Conservation (phyloP, 306 rosid genomes). For the Quercus berberidifolia region DNA sequence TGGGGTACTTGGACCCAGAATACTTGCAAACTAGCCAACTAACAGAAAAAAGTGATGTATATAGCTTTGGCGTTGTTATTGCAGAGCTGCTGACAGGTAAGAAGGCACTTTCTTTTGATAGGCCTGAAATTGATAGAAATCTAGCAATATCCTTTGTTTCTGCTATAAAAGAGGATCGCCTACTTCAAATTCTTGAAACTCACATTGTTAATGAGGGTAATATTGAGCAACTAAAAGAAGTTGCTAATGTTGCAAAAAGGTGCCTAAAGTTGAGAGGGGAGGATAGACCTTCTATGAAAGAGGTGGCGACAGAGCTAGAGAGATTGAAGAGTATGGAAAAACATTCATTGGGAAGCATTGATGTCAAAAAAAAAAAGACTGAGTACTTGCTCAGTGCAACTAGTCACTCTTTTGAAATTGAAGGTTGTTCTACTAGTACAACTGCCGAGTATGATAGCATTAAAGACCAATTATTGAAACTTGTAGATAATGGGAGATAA, state of each 20-base stretch:
- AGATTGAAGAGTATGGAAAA: constrained; percentile 10
- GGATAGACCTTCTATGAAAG: constrained; percentile 44
- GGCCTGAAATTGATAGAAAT: constrained; percentile 16
- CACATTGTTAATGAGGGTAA: constrained; percentile 16
- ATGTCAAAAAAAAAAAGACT: constrained; percentile 1
- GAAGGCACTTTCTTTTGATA: constrained; percentile 20
- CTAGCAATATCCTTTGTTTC: constrained; percentile 18
- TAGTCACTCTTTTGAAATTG: not conserved
- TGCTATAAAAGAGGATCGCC: constrained; percentile 19
- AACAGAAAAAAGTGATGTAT: constrained; percentile 46
- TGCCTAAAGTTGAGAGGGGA: constrained; percentile 39
- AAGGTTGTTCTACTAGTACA: not conserved
- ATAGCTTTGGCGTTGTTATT: constrained; percentile 49
- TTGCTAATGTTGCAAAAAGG: constrained; percentile 14
- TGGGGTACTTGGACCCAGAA: constrained; percentile 45
- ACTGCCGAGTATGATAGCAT: not conserved
- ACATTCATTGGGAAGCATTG: constrained; percentile 1
- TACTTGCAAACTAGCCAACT: constrained; percentile 29
- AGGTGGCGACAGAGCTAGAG: constrained; percentile 39
- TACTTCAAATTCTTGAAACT: constrained; percentile 24
- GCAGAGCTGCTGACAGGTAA: constrained; percentile 32
- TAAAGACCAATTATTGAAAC: not conserved
- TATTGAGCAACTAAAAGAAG: constrained; percentile 23
- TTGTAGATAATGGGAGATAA: not conserved
- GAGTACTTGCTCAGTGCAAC: not conserved